Evolutionary conservation across 2,329 filamentous ascomycete species (phyloP).

Genomic region (Exophiala dermatitidis): DNA sequence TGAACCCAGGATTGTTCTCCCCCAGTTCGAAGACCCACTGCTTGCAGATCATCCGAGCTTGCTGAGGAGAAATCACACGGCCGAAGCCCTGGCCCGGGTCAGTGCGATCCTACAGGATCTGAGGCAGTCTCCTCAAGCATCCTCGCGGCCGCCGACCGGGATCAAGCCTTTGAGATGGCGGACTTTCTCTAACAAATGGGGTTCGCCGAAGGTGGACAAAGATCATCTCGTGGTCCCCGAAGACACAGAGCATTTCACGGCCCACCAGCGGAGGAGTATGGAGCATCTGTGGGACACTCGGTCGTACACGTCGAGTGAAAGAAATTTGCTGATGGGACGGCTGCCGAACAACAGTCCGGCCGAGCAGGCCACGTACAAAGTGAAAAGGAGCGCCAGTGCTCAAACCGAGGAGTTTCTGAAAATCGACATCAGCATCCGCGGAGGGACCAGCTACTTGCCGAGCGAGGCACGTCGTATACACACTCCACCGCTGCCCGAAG

Average conservation of each 20-base stretch:
- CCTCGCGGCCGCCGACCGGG: constrained; percentile 3
- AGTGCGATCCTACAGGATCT: constrained; percentile 19
- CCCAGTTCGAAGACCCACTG: background rate
- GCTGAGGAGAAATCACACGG: constrained; percentile 21
- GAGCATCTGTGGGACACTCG: constrained; percentile 6
- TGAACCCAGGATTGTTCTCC: background rate
- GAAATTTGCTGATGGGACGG: constrained; percentile 17
- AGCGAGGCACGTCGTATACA: constrained; percentile 27
- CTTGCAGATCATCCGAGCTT: constrained; percentile 17
- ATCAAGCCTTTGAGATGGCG: constrained; percentile 10
- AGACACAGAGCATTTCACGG: constrained; percentile 1
- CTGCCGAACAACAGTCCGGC: constrained; percentile 25
- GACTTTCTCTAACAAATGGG: constrained; percentile 9
- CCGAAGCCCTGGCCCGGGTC: constrained; percentile 17
- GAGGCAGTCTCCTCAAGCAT: background rate
- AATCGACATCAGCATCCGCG: constrained; percentile 26
- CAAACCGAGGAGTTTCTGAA: constrained; percentile 27
- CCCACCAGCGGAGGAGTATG: constrained; percentile 1
- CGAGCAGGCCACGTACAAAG: constrained; percentile 25
- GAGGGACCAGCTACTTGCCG: constrained; percentile 27
- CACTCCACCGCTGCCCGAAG: constrained; percentile 26
- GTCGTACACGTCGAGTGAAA: constrained; percentile 24
- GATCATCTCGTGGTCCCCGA: background rate
- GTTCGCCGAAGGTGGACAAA: background rate
- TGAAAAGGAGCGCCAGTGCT: constrained; percentile 25